phyloP scores from a whole-genome alignment of 2,329 filamentous ascomycete genomes.

The Penicillium corylophilum region DNA sequence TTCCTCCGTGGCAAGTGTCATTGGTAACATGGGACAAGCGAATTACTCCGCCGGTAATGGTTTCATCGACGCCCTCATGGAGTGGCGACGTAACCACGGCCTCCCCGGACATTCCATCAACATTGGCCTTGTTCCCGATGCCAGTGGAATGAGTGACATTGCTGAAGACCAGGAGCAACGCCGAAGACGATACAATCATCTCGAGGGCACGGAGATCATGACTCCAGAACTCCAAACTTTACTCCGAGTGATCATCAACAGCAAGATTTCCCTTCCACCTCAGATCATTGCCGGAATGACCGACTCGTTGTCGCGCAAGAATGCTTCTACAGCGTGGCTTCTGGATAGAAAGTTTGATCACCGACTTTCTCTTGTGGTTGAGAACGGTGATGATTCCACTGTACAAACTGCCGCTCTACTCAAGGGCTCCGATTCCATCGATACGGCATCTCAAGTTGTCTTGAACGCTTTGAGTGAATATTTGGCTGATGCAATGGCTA shows the following conservation, averaged over 20 bases:
- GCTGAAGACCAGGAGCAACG: conserved; percentile 17
- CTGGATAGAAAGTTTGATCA: conserved; percentile 25
- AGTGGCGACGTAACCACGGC: conserved; percentile 13
- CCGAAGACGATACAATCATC: conserved; percentile 19
- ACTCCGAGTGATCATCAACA: conserved; percentile 18
- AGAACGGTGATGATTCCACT: conserved; percentile 1
- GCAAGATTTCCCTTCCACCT: conserved; percentile 12
- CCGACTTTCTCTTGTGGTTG: conserved; percentile 10
- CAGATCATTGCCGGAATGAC: conserved; percentile 24
- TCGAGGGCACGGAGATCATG: conserved; percentile 22
- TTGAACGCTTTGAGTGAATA: conserved; percentile 17
- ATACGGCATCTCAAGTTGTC: conserved; percentile 13
- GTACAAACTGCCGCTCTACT: conserved; percentile 10
- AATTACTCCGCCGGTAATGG: conserved; percentile 59
- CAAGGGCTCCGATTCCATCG: conserved; percentile 7
- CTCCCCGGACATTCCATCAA: conserved; percentile 19
- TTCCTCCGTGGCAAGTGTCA: conserved; percentile 56
- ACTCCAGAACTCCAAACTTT: conserved; percentile 18
- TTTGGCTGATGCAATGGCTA: conserved; percentile 22
- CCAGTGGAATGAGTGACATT: conserved; percentile 21
- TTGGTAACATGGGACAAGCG: conserved; percentile 58
- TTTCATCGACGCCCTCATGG: conserved; percentile 22
- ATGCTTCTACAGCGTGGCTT: conserved; percentile 13
- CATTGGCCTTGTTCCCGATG: conserved; percentile 24
- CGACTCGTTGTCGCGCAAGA: conserved; percentile 15